Conservation (phyloP, 2,329 filamentous ascomycete species). For the Periconia sp. region DNA sequence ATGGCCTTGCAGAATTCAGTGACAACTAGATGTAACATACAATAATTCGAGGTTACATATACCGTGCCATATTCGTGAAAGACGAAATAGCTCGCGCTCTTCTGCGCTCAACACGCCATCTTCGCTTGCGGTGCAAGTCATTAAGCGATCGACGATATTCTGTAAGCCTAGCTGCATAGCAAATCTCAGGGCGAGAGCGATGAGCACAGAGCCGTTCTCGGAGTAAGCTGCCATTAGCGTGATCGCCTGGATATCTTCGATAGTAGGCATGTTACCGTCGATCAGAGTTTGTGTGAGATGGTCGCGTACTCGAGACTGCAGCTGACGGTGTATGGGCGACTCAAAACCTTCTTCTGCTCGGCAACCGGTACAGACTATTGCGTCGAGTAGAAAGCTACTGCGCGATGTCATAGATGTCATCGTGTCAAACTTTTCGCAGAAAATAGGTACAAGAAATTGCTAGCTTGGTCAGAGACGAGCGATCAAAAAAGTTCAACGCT, state of each 20-base stretch:
- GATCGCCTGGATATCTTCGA: conserved; percentile 61
- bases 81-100: conserved; percentile 42
- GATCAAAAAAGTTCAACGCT: background rate
- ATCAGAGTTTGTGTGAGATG: conserved; percentile 57
- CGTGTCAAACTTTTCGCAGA: conserved; percentile 54
- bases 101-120: conserved; percentile 13
- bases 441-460: conserved; percentile 58
- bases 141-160: conserved; percentile 48
- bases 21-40: no score
- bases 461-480: conserved; percentile 16
- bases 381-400: conserved; percentile 59
- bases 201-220: conserved; percentile 57
- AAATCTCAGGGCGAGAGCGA: conserved; percentile 59
- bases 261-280: conserved; percentile 43
- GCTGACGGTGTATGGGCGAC: conserved; percentile 44
- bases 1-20: no score
- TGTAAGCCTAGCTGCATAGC: conserved; percentile 56
- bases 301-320: conserved; percentile 38
- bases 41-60: conserved; percentile 59
- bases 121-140: conserved; percentile 27
- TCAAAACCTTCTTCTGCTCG: conserved; percentile 53
- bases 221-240: conserved; percentile 60
- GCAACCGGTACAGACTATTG: conserved; percentile 60
- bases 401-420: conserved; percentile 54
- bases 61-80: conserved; percentile 58